Evolutionary conservation across 768 basidiomycete genomes (phyloP).

Genomic region (Rhodotorula toruloides): DNA sequence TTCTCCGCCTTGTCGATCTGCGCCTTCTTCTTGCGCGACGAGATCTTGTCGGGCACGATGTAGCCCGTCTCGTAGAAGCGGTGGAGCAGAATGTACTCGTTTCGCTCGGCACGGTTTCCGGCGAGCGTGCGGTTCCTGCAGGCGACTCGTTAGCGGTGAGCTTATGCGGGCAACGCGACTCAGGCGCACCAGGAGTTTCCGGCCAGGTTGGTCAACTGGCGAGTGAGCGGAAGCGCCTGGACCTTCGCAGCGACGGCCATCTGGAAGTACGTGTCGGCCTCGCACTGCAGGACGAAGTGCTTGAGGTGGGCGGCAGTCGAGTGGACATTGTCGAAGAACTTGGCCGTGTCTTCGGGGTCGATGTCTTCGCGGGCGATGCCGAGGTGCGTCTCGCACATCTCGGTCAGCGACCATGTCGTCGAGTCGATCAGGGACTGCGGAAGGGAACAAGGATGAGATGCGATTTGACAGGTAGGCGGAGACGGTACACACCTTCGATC

Average conservation of each 20-base stretch:
- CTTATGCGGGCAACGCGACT: background rate
- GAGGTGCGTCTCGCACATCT: conserved; percentile 90
- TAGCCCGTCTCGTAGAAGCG: conserved; percentile 96
- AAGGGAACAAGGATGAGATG: too few relatives aligned
- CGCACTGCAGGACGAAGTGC: conserved; percentile 86
- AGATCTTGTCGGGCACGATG: conserved; percentile 83
- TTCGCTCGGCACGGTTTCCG: conserved; percentile 95
- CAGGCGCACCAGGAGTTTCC: conserved; percentile 86
- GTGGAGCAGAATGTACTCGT: conserved; percentile 96
- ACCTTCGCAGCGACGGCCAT: conserved; percentile 95
- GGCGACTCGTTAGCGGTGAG: background rate
- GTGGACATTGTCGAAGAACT: conserved; percentile 79
- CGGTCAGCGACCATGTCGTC: conserved; percentile 95
- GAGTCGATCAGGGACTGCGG: conserved; percentile 90
- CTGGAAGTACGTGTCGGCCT: conserved; percentile 90
- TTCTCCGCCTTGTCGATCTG: conserved; percentile 48
- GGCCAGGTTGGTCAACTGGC: conserved; percentile 88
- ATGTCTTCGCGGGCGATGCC: conserved; percentile 83
- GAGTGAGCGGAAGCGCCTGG: conserved; percentile 84
- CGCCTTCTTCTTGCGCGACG: conserved; percentile 67
- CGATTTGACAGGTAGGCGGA: too few relatives aligned
- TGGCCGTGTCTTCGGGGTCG: conserved; percentile 88
- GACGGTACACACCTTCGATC: conserved; percentile 89
- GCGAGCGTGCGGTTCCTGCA: conserved; percentile 92
- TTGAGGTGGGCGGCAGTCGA: conserved; percentile 69